Conservation (phyloP, 2,329 filamentous ascomycete species). For the Aspergillus novoparasiticus region DNA sequence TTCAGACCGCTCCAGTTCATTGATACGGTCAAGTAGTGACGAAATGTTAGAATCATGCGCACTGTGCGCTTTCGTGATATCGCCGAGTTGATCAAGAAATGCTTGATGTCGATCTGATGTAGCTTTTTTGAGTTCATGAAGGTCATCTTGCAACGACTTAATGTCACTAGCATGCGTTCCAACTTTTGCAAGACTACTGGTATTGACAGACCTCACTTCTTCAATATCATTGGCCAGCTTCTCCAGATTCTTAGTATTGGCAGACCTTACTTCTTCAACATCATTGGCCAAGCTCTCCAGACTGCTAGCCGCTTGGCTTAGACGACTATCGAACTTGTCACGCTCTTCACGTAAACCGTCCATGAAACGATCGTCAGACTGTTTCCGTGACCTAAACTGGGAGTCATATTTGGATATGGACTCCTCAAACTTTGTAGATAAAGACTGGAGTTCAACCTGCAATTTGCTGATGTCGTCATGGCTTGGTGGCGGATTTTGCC, state of each 20-base stretch:
- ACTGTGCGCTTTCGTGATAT: neutral
- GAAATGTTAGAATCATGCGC: constrained; percentile 1
- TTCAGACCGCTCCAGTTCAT: constrained; percentile 5
- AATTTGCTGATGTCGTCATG: constrained; percentile 13
- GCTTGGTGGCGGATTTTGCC: constrained; percentile 6
- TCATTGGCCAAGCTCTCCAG: neutral
- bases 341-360: neutral
- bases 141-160: constrained; percentile 11
- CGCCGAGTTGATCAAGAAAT: constrained; percentile 8
- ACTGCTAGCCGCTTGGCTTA: neutral
- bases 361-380: neutral
- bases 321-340: neutral
- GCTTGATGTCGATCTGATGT: neutral
- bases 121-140: constrained; percentile 8
- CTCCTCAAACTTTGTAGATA: constrained; percentile 10
- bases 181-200: neutral
- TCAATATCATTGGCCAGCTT: no score
- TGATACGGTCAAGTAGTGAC: constrained; percentile 13
- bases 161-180: constrained; percentile 1
- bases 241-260: neutral
- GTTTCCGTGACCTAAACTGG: neutral
- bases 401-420: neutral
- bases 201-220: neutral
- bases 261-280: neutral
- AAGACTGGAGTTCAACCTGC: constrained; percentile 4